Base-by-base conservation (phyloP, 2,329 filamentous ascomycete species). In the Cordyceps cicadae region DNA sequence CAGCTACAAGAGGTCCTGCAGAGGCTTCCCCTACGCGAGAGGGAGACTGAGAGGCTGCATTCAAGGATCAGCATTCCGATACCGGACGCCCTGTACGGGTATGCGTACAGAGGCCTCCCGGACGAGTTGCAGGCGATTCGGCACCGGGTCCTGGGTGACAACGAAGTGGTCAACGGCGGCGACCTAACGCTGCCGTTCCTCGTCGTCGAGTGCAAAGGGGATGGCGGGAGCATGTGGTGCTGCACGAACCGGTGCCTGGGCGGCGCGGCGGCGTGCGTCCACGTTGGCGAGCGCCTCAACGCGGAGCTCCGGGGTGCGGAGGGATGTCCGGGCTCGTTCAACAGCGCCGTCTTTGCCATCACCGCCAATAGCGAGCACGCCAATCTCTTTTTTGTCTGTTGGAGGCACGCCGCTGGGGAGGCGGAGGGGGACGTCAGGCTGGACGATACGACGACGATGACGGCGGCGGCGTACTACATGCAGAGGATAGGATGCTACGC, bases 171-270 rank as follows among this genome's bases (percentile, higher is more conserved):
- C 39, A 54, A 46, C 21, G 3, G 24, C 15, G 24, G 7, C 9
- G 6, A 11, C 5, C 8, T 4, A 12, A 15, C 14, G 12, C n/a
- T 48, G 26, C 43, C 54, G 2, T 67, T 66, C 54, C 62, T 67
- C 34, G 32, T 60, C 14, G 24, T 66, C n/a, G 63, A 66, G 45
- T 62, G 66, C 49, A 64, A 63, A 43, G 70, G 67, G 17, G 68
- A 71, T 15, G 67, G 69, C 14, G 71, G 69, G 1, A 69, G 61
- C 56, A 17, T 75, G 53, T 73, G 68, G 70, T 70, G 69, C 3
- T 70, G 70, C 11, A 72, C 69, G 3, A 76, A 76, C 60, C 68
- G 75, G 64, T 73, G 70, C 61, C 66, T 74, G 26, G 69, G 71
- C 1, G 70, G 59, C 0, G 67, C 71, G 1, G 61, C 69, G 21